A percentile compares a stretch with the other conserved stretches of the same genome.
phyloP scores from a whole-genome alignment of 2,329 filamentous ascomycete genomes.

The Bipolaris gigantea region DNA sequence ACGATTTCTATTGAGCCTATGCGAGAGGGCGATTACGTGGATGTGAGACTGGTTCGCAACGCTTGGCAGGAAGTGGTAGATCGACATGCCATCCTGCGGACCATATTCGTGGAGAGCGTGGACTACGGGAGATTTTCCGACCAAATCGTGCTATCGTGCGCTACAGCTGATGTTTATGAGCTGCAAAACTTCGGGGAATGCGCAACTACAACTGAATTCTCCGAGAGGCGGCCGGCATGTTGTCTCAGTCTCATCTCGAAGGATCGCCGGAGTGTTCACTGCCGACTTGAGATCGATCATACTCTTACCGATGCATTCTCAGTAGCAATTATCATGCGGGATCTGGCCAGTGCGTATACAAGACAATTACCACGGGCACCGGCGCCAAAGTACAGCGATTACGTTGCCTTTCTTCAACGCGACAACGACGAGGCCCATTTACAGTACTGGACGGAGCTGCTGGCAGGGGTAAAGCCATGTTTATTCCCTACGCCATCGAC shows the following conservation, averaged over 20 bases:
- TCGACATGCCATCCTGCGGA: constrained; percentile 19
- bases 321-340: constrained; percentile 8
- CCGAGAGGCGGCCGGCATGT: no score
- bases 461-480: constrained; percentile 11
- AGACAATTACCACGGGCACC: neutral
- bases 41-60: constrained; percentile 3
- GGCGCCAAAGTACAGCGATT: constrained; percentile 18
- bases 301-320: constrained; percentile 21
- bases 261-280: no score
- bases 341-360: constrained; percentile 16
- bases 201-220: no score
- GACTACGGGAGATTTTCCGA: neutral
- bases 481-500: constrained; percentile 16
- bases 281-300: constrained; percentile 22
- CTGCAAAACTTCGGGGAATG: no score
- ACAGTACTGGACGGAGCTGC: constrained; percentile 17
- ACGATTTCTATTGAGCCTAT: neutral
- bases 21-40: constrained; percentile 1
- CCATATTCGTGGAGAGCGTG: constrained; percentile 18
- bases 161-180: no score
- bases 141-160: constrained; percentile 8
- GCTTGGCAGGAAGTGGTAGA: constrained; percentile 21
- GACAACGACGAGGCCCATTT: constrained; percentile 1
- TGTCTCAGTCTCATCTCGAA: no score
- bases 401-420: constrained; percentile 15